Evolutionary conservation across 208 protist species (phyloP).

Genomic region (Leishmania turanica): DNA sequence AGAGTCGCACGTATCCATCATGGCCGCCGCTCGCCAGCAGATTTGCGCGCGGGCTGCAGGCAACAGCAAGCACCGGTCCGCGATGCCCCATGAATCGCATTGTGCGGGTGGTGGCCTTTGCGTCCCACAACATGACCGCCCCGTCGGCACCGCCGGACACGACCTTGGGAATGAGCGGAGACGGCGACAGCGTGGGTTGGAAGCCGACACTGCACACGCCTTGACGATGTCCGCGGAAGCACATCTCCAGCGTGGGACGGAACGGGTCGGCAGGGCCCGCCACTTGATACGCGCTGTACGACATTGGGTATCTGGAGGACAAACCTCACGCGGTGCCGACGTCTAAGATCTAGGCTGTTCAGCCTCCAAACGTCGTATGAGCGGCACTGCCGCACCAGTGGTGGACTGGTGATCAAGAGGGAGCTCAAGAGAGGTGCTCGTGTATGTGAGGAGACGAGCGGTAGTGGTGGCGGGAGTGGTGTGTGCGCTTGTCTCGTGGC

Average conservation of each 20-base stretch:
- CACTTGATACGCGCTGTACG: slow-evolving; percentile 12
- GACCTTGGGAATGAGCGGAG: slow-evolving; percentile 38
- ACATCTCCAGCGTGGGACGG: slow-evolving; percentile 62
- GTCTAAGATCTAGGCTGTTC: background rate
- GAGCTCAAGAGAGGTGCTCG: background rate
- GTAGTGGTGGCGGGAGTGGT: background rate
- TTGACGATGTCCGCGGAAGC: slow-evolving; percentile 78
- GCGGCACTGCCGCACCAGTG: background rate
- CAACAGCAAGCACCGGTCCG: slow-evolving; percentile 68
- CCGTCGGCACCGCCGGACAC: slow-evolving; percentile 78
- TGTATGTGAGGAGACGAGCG: background rate
- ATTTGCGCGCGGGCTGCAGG: slow-evolving; percentile 46
- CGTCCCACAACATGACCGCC: slow-evolving; percentile 89
- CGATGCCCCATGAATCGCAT: slow-evolving; percentile 81
- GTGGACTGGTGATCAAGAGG: background rate
- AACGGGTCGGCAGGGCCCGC: slow-evolving; percentile 6
- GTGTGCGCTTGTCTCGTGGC: background rate
- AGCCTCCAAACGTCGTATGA: background rate
- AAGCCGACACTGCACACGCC: slow-evolving; percentile 60
- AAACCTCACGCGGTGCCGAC: background rate
- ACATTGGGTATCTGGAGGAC: background rate
- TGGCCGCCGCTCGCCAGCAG: slow-evolving; percentile 77
- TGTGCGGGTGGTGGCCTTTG: slow-evolving; percentile 63
- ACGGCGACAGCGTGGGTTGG: slow-evolving; percentile 23
- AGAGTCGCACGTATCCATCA: slow-evolving; percentile 87